phyloP scores from a whole-genome alignment of 345 rosid genomes.

The Arabis hirsuta region DNA sequence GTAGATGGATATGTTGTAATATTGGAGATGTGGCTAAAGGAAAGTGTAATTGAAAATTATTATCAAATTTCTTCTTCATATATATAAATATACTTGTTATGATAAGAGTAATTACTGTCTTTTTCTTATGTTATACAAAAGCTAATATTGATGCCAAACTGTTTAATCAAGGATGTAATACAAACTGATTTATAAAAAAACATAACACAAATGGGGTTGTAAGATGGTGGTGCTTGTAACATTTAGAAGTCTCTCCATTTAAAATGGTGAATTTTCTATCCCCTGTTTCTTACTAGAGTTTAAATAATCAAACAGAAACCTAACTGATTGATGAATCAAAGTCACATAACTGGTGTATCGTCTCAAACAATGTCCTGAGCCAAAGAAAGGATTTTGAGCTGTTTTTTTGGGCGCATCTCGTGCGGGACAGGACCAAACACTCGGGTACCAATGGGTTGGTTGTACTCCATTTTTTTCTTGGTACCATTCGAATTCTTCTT shows the following conservation, averaged over 20 bases:
- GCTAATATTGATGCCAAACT: neutral
- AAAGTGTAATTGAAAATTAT: constrained; percentile 29
- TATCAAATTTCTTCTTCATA: constrained; percentile 10
- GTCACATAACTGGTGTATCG: constrained; percentile 1
- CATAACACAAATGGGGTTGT: neutral
- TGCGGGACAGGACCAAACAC: constrained; percentile 88
- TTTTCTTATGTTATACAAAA: neutral
- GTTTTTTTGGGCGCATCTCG: constrained; percentile 73
- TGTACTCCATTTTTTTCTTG: neutral
- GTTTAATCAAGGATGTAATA: neutral
- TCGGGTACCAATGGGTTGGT: constrained; percentile 75
- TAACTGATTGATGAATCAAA: constrained; percentile 3
- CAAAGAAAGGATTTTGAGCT: constrained; percentile 76
- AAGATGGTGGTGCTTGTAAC: too few relatives aligned
- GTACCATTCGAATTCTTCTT: neutral
- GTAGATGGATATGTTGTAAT: constrained; percentile 37
- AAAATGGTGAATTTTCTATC: neutral
- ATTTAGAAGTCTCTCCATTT: too few relatives aligned
- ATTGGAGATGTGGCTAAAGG: constrained; percentile 29
- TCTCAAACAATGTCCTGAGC: constrained; percentile 77
- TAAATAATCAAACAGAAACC: neutral
- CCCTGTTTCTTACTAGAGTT: neutral
- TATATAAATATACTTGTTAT: neutral
- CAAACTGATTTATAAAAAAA: neutral
- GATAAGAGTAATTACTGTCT: neutral